Conservation (phyloP, 768 basidiomycete species). For the Boletus vermiculosoides region DNA sequence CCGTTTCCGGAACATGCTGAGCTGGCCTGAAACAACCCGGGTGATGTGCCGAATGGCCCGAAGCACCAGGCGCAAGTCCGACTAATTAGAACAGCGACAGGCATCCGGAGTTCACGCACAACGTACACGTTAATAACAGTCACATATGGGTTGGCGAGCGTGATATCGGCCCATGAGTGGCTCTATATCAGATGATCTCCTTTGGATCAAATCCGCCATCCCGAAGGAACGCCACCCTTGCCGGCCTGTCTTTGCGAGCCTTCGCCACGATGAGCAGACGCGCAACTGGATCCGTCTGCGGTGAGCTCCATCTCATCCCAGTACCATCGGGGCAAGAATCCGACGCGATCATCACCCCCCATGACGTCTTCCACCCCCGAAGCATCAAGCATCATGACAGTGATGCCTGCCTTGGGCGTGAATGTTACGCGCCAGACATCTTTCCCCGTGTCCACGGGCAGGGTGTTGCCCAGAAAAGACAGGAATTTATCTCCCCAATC, state of each 20-base stretch:
- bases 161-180: slow-evolving; percentile 13
- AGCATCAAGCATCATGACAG: slow-evolving; percentile 46
- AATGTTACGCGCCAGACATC: slow-evolving; percentile 74
- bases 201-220: slow-evolving; percentile 25
- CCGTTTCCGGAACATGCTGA: slow-evolving; percentile 1
- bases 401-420: slow-evolving; percentile 56
- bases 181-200: slow-evolving; percentile 21
- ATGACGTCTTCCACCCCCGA: slow-evolving; percentile 55
- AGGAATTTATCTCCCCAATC: slow-evolving; percentile 71
- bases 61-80: slow-evolving; percentile 23
- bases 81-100: slow-evolving; percentile 27
- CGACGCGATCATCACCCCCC: slow-evolving; percentile 68
- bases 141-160: slow-evolving; percentile 7
- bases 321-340: slow-evolving; percentile 79
- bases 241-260: neutral
- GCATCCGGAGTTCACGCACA: slow-evolving; percentile 26
- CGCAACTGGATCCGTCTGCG: slow-evolving; percentile 2
- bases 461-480: slow-evolving; percentile 45
- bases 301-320: slow-evolving; percentile 35
- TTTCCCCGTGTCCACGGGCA: slow-evolving; percentile 24
- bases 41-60: slow-evolving; percentile 9
- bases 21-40: slow-evolving; percentile 16
- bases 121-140: slow-evolving; percentile 19
- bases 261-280: slow-evolving; percentile 9
- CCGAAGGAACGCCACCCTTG: slow-evolving; percentile 13